These are phyloP conservation scores for Rhizopus sp. DNA, from an alignment of 371 early-diverging fungal species.

Conservation along the genomic window DNA sequence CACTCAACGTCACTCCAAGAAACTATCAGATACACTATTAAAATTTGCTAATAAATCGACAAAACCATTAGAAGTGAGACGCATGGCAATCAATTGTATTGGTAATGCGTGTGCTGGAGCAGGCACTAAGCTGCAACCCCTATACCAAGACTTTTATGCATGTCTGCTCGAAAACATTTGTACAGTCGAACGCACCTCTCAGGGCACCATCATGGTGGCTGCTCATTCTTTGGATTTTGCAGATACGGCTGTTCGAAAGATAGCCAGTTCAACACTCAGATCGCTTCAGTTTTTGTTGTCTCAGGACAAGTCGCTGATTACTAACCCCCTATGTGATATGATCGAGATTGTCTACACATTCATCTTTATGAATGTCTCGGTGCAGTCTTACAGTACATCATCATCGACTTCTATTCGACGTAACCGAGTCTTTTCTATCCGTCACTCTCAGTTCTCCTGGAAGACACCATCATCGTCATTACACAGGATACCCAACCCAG, in stretches of 20 bases:
- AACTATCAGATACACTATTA: conserved; percentile 31
- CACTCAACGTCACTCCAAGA: conserved; percentile 29
- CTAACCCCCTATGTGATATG: conserved; percentile 48
- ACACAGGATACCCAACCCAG: not conserved
- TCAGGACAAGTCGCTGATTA: conserved; percentile 45
- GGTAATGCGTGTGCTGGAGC: conserved; percentile 55
- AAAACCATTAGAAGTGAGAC: conserved; percentile 48
- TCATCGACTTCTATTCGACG: not conserved
- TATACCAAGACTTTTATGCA: conserved; percentile 44
- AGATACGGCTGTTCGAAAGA: conserved; percentile 47
- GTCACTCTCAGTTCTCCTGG: conserved; percentile 26
- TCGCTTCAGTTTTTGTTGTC: conserved; percentile 50
- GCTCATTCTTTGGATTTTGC: conserved; percentile 35
- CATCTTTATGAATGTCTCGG: conserved; percentile 46
- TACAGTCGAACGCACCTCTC: conserved; percentile 26
- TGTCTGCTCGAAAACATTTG: conserved; percentile 47
- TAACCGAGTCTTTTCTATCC: not conserved
- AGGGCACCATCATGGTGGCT: conserved; percentile 42
- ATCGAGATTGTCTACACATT: conserved; percentile 48
- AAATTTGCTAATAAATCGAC: conserved; percentile 31
- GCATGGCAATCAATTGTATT: conserved; percentile 68
- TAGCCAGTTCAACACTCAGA: conserved; percentile 53
- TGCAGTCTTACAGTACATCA: conserved; percentile 27
- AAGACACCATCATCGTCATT: conserved; percentile 7
- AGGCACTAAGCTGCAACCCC: conserved; percentile 41